Evolutionary conservation across 1,284 basidiomycete genomes (phyloP).

Genomic region (Pseudozyma sp.): DNA sequence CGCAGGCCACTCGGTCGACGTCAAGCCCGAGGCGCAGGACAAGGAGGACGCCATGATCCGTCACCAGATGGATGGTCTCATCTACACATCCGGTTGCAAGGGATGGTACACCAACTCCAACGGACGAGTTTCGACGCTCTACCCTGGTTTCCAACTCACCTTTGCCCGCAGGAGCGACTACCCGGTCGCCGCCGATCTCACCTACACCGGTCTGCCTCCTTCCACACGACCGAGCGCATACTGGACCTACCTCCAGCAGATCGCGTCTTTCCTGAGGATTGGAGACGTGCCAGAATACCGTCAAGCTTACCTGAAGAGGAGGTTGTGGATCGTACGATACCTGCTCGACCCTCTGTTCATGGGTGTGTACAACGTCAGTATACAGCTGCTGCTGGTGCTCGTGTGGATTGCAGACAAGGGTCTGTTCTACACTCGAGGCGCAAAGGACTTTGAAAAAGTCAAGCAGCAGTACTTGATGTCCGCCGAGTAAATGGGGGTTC

Average conservation of each 20-base stretch:
- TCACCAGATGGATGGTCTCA: slow-evolving; percentile 35
- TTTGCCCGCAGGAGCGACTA: slow-evolving; percentile 38
- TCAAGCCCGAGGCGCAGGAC: slow-evolving; percentile 27
- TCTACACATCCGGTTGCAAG: slow-evolving; percentile 42
- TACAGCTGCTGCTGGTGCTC: slow-evolving; percentile 11
- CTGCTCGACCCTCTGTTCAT: slow-evolving; percentile 4
- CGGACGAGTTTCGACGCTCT: slow-evolving; percentile 31
- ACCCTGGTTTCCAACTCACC: slow-evolving; percentile 31
- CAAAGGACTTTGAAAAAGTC: slow-evolving; percentile 16
- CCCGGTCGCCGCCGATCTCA: slow-evolving; percentile 22
- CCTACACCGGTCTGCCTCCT: slow-evolving; percentile 12
- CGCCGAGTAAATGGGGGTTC: no score
- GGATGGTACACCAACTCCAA: slow-evolving; percentile 44
- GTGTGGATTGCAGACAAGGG: slow-evolving; percentile 21
- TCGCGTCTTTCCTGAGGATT: slow-evolving; percentile 18
- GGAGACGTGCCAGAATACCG: slow-evolving; percentile 40
- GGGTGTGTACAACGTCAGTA: neutral
- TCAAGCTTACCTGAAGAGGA: neutral
- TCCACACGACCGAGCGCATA: slow-evolving; percentile 4
- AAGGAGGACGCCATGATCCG: slow-evolving; percentile 41
- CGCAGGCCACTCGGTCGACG: slow-evolving; percentile 25
- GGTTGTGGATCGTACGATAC: neutral
- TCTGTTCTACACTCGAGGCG: slow-evolving; percentile 22
- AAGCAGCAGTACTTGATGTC: slow-evolving; percentile 10
- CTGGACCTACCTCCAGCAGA: slow-evolving; percentile 25